phyloP scores from a whole-genome alignment of 208 protist species.

The Trypanosoma conorhini region DNA sequence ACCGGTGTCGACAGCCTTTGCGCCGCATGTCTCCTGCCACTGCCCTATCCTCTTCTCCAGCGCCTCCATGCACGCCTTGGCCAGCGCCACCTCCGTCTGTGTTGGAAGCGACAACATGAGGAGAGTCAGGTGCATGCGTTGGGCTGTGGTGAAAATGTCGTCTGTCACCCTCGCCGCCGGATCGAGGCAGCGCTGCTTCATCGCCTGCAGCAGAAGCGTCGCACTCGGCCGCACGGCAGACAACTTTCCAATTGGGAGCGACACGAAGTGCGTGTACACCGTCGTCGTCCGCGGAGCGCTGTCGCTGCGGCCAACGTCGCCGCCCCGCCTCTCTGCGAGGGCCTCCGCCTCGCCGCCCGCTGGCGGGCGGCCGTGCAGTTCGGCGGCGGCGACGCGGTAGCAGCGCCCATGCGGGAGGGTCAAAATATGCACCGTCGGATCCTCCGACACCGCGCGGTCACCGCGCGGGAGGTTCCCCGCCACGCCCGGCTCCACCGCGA shows the following conservation, averaged over 20 bases:
- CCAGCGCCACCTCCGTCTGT: slow-evolving; percentile 48
- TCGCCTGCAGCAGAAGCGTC: slow-evolving; percentile 29
- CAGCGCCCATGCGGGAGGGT: slow-evolving; percentile 17
- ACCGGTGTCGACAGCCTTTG: neutral
- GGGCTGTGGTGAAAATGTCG: slow-evolving; percentile 49
- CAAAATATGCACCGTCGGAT: slow-evolving; percentile 12
- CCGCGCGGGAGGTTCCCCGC: neutral
- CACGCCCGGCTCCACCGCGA: slow-evolving; percentile 16
- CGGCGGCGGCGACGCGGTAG: slow-evolving; percentile 2
- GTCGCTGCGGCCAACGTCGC: neutral
- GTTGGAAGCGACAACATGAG: slow-evolving; percentile 64
- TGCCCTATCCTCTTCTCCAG: slow-evolving; percentile 23
- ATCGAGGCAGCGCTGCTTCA: slow-evolving; percentile 29
- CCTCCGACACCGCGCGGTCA: slow-evolving; percentile 8
- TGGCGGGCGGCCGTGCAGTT: neutral
- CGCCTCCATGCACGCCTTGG: slow-evolving; percentile 33
- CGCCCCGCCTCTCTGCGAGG: neutral
- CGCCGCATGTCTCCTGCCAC: slow-evolving; percentile 14
- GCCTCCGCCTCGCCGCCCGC: neutral
- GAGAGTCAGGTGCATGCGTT: slow-evolving; percentile 73
- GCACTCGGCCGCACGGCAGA: slow-evolving; percentile 29
- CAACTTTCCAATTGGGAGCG: slow-evolving; percentile 68
- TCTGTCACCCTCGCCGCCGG: slow-evolving; percentile 16
- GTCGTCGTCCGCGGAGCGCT: neutral
- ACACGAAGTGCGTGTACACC: slow-evolving; percentile 82